Evolutionary conservation across 2,329 filamentous ascomycete species (phyloP).

Genomic region (Daldinia sp.): DNA sequence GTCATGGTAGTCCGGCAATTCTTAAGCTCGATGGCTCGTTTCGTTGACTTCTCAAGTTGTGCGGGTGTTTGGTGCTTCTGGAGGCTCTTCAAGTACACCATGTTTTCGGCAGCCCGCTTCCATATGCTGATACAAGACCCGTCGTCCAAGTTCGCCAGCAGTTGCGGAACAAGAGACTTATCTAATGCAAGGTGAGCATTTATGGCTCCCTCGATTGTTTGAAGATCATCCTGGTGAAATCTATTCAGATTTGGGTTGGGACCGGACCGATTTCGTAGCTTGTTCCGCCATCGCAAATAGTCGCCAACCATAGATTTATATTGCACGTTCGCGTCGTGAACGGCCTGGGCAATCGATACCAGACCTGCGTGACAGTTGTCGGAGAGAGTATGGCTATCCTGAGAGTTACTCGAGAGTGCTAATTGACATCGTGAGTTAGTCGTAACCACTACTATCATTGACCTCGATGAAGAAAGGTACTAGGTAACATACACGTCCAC

Average conservation of each 20-base stretch:
- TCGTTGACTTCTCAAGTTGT: slow-evolving; percentile 16
- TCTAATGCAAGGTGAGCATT: neutral
- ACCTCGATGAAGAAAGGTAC: neutral
- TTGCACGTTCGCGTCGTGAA: slow-evolving; percentile 26
- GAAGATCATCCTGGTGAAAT: slow-evolving; percentile 17
- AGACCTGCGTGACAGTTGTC: slow-evolving; percentile 18
- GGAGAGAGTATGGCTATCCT: slow-evolving; percentile 1
- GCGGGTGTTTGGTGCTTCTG: slow-evolving; percentile 15
- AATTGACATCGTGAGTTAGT: slow-evolving; percentile 3
- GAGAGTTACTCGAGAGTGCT: slow-evolving; percentile 5
- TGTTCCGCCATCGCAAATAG: slow-evolving; percentile 22
- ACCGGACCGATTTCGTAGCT: neutral
- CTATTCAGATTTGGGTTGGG: slow-evolving; percentile 9
- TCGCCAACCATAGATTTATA: slow-evolving; percentile 28
- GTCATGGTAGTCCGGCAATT: slow-evolving; percentile 13
- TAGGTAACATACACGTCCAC: slow-evolving; percentile 20
- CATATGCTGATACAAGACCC: slow-evolving; percentile 30
- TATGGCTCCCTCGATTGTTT: neutral
- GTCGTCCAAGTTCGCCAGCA: slow-evolving; percentile 17
- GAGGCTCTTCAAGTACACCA: slow-evolving; percentile 25
- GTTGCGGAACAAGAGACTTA: neutral
- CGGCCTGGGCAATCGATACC: slow-evolving; percentile 11
- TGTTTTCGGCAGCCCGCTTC: slow-evolving; percentile 28
- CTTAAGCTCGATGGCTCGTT: slow-evolving; percentile 20
- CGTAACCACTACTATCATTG: neutral